Evolutionary conservation across 305 asterid genomes (phyloP).

Genomic region (Fraxinus velutina): DNA sequence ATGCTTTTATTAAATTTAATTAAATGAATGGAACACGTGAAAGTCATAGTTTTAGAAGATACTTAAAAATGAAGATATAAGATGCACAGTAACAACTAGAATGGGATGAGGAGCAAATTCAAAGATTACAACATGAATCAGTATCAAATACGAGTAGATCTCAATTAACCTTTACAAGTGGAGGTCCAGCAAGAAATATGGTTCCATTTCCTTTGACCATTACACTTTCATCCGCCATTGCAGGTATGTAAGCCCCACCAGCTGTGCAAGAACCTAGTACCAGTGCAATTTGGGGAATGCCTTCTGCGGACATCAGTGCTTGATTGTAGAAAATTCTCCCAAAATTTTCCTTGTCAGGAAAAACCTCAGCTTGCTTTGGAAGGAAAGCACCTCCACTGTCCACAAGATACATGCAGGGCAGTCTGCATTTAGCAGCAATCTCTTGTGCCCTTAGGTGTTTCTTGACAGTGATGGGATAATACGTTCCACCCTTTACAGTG

Average conservation of each 20-base stretch:
- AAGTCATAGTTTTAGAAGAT: background rate
- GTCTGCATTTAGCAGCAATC: conserved; percentile 76
- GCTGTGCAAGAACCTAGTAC: conserved; percentile 97
- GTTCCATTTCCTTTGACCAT: conserved; percentile 98
- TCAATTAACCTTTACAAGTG: conserved; percentile 85
- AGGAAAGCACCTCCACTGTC: conserved; percentile 99
- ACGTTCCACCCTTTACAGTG: conserved; percentile 94
- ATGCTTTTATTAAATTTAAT: background rate
- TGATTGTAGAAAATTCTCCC: conserved; percentile 94
- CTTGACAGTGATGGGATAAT: conserved; percentile 89
- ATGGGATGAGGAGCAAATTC: background rate
- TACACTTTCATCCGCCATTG: conserved; percentile 99
- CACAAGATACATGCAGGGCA: conserved; percentile 92
- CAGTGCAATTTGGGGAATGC: conserved; percentile 91
- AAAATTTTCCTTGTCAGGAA: conserved; percentile 89
- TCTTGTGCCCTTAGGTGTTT: conserved; percentile 98
- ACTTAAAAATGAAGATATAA: background rate
- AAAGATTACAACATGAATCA: background rate
- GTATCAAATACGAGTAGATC: conserved; percentile 2
- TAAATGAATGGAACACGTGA: background rate
- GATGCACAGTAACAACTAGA: background rate
- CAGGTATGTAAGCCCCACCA: conserved; percentile 98
- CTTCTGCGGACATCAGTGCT: conserved; percentile 86
- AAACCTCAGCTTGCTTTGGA: conserved; percentile 96
- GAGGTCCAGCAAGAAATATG: conserved; percentile 98